Base-by-base conservation (phyloP, 495 filamentous ascomycete genomes). In the Extremus antarcticus region DNA sequence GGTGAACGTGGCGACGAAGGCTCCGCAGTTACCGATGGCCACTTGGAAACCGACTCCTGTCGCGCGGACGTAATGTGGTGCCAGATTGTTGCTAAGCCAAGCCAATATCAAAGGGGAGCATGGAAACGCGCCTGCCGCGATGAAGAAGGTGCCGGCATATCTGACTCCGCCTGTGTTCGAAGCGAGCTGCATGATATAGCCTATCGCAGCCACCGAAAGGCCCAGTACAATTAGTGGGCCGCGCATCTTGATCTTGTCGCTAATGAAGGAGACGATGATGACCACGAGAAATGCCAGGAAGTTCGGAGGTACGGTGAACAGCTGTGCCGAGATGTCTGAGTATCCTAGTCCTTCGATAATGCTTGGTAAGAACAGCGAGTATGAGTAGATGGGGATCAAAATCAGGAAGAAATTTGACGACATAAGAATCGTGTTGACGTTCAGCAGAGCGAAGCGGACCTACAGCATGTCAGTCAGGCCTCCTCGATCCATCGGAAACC, bases 1-100 rank as follows among this genome's bases (percentile, higher is more conserved):
- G 10, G 73, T 74, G 51, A 76, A 78, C 0, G 74, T 77, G 0
- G 73, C 73, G 43, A 78, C 73, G 56, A 80, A 77, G 7, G 74
- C 75, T 4, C 73, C 67, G 60, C 70, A 71, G 55, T 78, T 78
- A 1, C 71, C 73, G 50, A 74, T 66, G 43, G 67, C 66, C 41
- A 74, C 67, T 47, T 71, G 68, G 43, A 75, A 67, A 0, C 71
- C 74, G 8, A 69, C 63, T 2, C 74, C 74, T 7, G 73, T 76
- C 9, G 74, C 74, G 50, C 73, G 67, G 21, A 74, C 69, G 54
- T 76, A 76, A 53, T 78, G 74, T 2, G 73, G 72, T 10, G 74
- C 68, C 9, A 73, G 55, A 51, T 74, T 71, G 55, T 73, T 73
- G 25, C 67, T 61, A 39, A 73, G 63, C 71, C 72, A 72, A 13